Evolutionary conservation across 768 basidiomycete species (phyloP).

Genomic region (Pilatotrama ljubarskyi): DNA sequence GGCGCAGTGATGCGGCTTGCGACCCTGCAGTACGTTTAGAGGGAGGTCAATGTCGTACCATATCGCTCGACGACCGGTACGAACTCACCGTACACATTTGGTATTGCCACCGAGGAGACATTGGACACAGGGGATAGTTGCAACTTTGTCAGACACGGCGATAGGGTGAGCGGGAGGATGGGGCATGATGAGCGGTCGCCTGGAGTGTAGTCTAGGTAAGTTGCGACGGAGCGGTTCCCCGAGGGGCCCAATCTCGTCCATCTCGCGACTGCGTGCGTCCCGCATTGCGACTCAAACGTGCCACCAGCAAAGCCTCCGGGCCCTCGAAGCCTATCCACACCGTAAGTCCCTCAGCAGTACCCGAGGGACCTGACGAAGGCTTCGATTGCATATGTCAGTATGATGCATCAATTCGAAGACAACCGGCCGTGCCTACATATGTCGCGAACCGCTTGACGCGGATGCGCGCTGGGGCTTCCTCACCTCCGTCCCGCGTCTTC

Average conservation of each 20-base stretch:
- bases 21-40: neutral
- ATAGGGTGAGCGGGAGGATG: too few species aligned
- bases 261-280: too few species aligned
- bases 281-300: too few species aligned
- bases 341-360: neutral
- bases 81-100: too few species aligned
- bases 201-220: neutral
- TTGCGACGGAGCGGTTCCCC: too few species aligned
- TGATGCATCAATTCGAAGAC: neutral
- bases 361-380: neutral
- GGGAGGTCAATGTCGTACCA: neutral
- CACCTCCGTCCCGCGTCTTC: conserved; percentile 6
- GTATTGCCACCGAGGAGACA: too few species aligned
- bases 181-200: too few species aligned
- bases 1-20: neutral
- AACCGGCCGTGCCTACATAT: neutral
- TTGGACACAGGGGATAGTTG: too few species aligned
- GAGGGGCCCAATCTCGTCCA: too few species aligned
- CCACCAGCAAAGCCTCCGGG: neutral
- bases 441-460: neutral
- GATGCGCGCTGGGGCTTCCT: neutral
- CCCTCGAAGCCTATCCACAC: conserved; percentile 7
- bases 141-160: too few species aligned
- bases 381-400: neutral
- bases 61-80: neutral